These are phyloP conservation scores for Ophiostoma sp. DNA, from an alignment of 2,329 filamentous ascomycete genomes.

Conservation along the genomic window DNA sequence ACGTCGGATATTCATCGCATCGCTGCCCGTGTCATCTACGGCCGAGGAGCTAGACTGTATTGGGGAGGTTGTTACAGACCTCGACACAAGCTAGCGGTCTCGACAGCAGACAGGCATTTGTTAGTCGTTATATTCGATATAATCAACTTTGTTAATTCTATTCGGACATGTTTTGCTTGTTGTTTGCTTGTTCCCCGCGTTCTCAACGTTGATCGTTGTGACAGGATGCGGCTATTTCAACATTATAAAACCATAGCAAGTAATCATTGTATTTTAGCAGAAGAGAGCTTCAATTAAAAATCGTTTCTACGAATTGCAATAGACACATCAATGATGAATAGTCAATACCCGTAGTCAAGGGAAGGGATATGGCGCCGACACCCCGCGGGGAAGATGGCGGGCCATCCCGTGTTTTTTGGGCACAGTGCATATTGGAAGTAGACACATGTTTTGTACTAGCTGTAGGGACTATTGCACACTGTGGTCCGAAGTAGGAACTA, in stretches of 20 bases:
- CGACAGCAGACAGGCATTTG: neutral
- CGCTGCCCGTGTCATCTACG: neutral
- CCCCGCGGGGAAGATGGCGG: neutral
- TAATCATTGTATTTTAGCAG: no score
- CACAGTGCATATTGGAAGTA: neutral
- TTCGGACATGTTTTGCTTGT: neutral
- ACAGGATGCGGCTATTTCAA: no score
- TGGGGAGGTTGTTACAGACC: neutral
- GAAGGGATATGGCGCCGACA: neutral
- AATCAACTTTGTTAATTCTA: neutral
- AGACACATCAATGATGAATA: neutral
- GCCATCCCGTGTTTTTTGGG: neutral
- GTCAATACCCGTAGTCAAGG: no score
- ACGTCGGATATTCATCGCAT: neutral
- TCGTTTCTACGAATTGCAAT: neutral
- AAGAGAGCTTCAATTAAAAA: neutral
- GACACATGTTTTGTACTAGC: no score
- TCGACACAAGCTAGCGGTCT: neutral
- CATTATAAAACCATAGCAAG: no score
- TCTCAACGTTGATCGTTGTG: neutral
- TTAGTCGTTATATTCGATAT: neutral
- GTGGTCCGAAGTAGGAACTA: neutral
- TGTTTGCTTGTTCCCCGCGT: neutral
- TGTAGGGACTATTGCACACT: neutral
- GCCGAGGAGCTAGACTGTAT: neutral